phyloP scores from a whole-genome alignment of 495 filamentous ascomycete genomes.

The Penicillium lagena region DNA sequence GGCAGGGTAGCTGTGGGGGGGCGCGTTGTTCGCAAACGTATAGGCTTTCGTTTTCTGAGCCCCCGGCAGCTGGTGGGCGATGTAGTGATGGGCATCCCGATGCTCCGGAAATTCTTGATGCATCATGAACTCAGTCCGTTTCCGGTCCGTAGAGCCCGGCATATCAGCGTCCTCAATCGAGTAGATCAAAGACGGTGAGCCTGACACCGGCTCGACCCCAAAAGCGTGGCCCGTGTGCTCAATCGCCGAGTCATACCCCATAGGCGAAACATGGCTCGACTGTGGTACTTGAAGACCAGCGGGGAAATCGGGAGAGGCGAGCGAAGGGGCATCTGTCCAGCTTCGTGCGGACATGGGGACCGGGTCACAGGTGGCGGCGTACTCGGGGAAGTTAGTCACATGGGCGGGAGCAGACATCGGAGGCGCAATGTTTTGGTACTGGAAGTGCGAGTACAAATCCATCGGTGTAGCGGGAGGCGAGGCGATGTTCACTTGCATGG shows the following conservation, averaged over 20 bases:
- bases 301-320: conserved; percentile 37
- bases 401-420: conserved; percentile 43
- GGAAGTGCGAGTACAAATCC: conserved; percentile 32
- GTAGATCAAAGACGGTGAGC: conserved; percentile 31
- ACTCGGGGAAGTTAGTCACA: conserved; percentile 36
- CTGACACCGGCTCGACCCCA: conserved; percentile 21
- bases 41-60: conserved; percentile 35
- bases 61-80: conserved; percentile 32
- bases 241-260: conserved; percentile 25
- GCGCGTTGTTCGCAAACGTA: conserved; percentile 36
- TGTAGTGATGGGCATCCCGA: conserved; percentile 30
- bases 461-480: conserved; percentile 43
- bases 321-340: conserved; percentile 35
- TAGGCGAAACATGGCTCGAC: conserved; percentile 28
- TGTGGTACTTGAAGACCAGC: conserved; percentile 26
- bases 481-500: conserved; percentile 41
- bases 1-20: conserved; percentile 31
- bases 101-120: conserved; percentile 36
- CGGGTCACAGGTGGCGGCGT: conserved; percentile 23
- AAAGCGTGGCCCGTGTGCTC: conserved; percentile 19
- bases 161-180: conserved; percentile 30
- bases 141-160: conserved; percentile 21
- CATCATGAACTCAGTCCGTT: conserved; percentile 36
- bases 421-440: conserved; percentile 31
- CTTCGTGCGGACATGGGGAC: conserved; percentile 31